Base-by-base conservation (phyloP, 176 grass and related monocot species). In the Dendrocalamus sinicus region DNA sequence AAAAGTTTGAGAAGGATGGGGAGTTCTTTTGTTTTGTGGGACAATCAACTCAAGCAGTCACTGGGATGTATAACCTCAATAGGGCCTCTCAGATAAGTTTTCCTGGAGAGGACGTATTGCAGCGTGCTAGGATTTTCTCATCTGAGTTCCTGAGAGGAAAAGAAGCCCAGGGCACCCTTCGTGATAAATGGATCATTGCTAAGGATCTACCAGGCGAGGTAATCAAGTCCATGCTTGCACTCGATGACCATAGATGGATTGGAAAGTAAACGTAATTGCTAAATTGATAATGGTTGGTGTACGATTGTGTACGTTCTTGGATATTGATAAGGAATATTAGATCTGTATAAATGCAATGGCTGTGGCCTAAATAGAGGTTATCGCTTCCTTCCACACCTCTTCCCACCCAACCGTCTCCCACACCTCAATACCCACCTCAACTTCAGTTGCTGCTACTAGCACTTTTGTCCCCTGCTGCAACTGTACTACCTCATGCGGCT, bases 51-150 rank as follows among this genome's bases (percentile, higher is more conserved):
- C 93, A 99, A 73, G 96, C 93, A 0, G 83, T 99, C 63, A 99
- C 96, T 1, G 96, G 96, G 55, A 99, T 99, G 86, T 99, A 99
- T 77, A 99, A 99, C 72, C 83, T 99, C 14, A 94, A 96, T 48
- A 88, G 90, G 32, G 88, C 93, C 13, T 83, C 90, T 72, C 93
- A 95, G 23, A 69, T 89, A 53, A 24, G 70, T 3, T 95, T 95
- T 46, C 76, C 81, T 23, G 90, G 90, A 2, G 90, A 95, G 45
- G 86, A 95, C 20, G 54, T 92, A 19, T 64, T 95, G 67, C 66
- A 85, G 5, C 88, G 86, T 19, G 90, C 90, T 12, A 84, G 73
- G 46, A 79, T 13, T 14, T 95, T 87, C 83, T 87, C 93, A 12
- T 45, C 87, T 8, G 41, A 70, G 1, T 95, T 91, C 78, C 86